phyloP scores from a whole-genome alignment of 768 basidiomycete genomes.

The Termitomyces sp. region DNA sequence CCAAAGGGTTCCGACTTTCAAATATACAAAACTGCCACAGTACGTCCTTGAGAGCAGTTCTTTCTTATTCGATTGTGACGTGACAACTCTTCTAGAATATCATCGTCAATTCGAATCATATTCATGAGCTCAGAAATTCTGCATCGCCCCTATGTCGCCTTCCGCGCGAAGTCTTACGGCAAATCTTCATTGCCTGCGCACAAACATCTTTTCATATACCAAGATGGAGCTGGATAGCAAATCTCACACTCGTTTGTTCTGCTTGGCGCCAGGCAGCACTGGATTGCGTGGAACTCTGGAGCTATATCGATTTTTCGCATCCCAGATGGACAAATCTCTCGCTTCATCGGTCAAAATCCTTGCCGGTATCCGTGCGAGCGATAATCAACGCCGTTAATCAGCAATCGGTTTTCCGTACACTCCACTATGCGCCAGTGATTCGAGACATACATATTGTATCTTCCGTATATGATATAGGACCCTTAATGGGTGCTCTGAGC shows the following conservation, averaged over 20 bases:
- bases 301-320: constrained; percentile 34
- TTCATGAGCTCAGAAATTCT: constrained; percentile 12
- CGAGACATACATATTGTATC: constrained; percentile 29
- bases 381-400: constrained; percentile 25
- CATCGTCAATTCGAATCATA: constrained; percentile 9
- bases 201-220: constrained; percentile 13
- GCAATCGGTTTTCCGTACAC: constrained; percentile 24
- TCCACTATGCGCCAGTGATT: constrained; percentile 31
- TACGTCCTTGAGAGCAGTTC: neutral
- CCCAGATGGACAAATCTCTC: constrained; percentile 27
- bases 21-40: neutral
- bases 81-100: constrained; percentile 5
- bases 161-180: constrained; percentile 23
- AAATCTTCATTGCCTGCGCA: constrained; percentile 26
- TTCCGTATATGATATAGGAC: constrained; percentile 27
- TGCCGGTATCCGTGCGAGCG: constrained; percentile 27
- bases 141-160: constrained; percentile 14
- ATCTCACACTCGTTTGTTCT: constrained; percentile 31
- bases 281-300: constrained; percentile 28
- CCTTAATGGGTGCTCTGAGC: constrained; percentile 27
- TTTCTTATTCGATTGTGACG: neutral
- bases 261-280: constrained; percentile 30
- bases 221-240: constrained; percentile 31
- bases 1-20: neutral
- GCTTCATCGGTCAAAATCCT: constrained; percentile 25